Conservation (phyloP, 768 basidiomycete species). For the Hypsizygus marmoreus region DNA sequence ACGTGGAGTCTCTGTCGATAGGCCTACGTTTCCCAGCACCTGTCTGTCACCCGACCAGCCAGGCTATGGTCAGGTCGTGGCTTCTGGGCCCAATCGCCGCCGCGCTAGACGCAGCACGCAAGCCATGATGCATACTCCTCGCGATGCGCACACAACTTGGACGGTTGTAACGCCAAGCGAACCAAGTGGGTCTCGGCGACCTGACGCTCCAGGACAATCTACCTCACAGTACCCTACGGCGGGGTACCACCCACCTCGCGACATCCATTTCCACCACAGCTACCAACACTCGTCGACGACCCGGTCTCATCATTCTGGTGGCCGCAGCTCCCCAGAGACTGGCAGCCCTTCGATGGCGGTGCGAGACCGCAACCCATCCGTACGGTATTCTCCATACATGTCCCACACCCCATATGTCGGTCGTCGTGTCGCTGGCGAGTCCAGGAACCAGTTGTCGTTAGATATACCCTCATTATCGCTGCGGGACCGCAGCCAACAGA, state of each 20-base stretch:
- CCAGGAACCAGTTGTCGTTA: slow-evolving; percentile 27
- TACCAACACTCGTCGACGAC: slow-evolving; percentile 14
- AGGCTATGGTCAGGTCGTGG: slow-evolving; percentile 83
- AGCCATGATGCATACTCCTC: slow-evolving; percentile 18
- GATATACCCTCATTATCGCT: slow-evolving; percentile 34
- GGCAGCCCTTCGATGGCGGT: slow-evolving; percentile 9
- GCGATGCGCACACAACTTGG: slow-evolving; percentile 41
- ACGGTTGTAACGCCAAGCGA: slow-evolving; percentile 43
- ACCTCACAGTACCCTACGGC: slow-evolving; percentile 11
- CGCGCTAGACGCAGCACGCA: slow-evolving; percentile 58
- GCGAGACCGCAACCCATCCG: slow-evolving; percentile 12
- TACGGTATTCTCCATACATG: slow-evolving; percentile 28
- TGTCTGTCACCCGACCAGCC: slow-evolving; percentile 85
- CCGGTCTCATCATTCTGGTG: not conserved
- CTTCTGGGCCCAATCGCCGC: slow-evolving; percentile 59
- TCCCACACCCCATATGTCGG: slow-evolving; percentile 25
- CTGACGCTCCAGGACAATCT: slow-evolving; percentile 2
- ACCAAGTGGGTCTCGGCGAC: slow-evolving; percentile 8
- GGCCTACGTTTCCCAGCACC: slow-evolving; percentile 81
- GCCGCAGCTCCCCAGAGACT: slow-evolving; percentile 11
- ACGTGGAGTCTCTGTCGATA: slow-evolving; percentile 27
- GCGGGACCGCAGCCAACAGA: slow-evolving; percentile 13
- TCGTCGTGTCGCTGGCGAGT: slow-evolving; percentile 22
- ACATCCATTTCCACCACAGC: slow-evolving; percentile 13
- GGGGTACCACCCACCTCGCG: slow-evolving; percentile 15